phyloP scores from a whole-genome alignment of 768 basidiomycete genomes.

The Naganishia friedmannii region DNA sequence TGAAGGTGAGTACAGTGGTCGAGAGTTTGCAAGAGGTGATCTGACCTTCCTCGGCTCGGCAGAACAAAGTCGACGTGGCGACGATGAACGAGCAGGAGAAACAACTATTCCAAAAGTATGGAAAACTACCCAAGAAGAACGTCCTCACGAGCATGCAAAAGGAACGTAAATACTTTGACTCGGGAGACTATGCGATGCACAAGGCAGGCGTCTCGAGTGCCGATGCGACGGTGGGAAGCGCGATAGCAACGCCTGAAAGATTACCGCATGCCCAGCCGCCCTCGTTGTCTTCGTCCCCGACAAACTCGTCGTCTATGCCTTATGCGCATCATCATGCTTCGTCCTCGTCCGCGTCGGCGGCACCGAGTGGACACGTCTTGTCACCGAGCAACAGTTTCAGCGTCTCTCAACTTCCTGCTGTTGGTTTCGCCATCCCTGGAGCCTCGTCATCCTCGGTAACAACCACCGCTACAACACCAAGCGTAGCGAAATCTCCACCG shows the following conservation, averaged over 20 bases:
- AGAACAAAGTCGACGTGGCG: slow-evolving; percentile 17
- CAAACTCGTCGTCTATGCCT: slow-evolving; percentile 15
- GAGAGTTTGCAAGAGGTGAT: too few relatives aligned
- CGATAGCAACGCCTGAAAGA: slow-evolving; percentile 92
- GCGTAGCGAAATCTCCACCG: slow-evolving; percentile 2
- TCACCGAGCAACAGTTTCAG: slow-evolving; percentile 9
- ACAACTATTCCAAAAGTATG: slow-evolving; percentile 89
- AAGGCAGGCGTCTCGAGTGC: slow-evolving; percentile 72
- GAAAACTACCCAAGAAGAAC: slow-evolving; percentile 93
- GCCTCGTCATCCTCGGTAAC: not conserved
- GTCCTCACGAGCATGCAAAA: slow-evolving; percentile 91
- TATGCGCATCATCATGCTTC: slow-evolving; percentile 9
- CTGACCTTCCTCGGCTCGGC: not conserved
- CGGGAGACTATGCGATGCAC: slow-evolving; percentile 94
- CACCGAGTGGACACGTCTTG: slow-evolving; percentile 16
- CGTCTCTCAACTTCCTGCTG: not conserved
- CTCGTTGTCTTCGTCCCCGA: slow-evolving; percentile 34
- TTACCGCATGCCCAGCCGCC: slow-evolving; percentile 33
- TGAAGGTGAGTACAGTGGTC: slow-evolving; percentile 23
- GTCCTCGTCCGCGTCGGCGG: slow-evolving; percentile 4
- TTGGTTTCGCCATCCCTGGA: slow-evolving; percentile 1
- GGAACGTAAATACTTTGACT: slow-evolving; percentile 99
- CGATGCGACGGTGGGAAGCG: slow-evolving; percentile 76
- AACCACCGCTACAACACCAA: not conserved
- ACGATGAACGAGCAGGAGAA: slow-evolving; percentile 63